These are phyloP conservation scores for Didymella glomerata DNA, from an alignment of 2,329 filamentous ascomycete species.

Conservation along the genomic window DNA sequence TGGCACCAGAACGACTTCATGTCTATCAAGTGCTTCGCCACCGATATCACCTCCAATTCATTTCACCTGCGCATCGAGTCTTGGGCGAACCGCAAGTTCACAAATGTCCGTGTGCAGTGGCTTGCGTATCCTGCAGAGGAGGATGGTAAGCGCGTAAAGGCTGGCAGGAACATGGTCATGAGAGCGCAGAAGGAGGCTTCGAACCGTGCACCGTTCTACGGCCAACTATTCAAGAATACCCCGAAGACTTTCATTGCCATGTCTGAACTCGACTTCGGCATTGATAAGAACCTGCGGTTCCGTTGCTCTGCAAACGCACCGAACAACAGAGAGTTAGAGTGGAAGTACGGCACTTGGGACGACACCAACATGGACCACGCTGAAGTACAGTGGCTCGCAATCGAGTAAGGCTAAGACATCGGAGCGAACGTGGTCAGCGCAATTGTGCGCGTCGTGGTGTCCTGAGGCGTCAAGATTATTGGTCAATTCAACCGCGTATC, in stretches of 20 bases:
- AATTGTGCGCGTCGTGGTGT: neutral
- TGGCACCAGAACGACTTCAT: conserved; percentile 1
- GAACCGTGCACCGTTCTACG: neutral
- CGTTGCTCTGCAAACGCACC: no score
- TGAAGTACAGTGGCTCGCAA: conserved; percentile 4
- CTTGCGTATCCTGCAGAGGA: conserved; percentile 1
- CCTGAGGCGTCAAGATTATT: no score
- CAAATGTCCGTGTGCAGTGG: conserved; percentile 6
- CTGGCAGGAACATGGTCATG: neutral
- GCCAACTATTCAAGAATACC: conserved; percentile 3
- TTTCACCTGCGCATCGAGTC: conserved; percentile 3
- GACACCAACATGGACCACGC: conserved; percentile 4
- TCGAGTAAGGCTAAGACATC: neutral
- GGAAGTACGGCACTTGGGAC: no score
- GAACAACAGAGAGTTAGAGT: no score
- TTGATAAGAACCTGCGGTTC: no score
- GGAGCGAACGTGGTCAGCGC: neutral
- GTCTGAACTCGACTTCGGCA: neutral
- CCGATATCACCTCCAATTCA: neutral
- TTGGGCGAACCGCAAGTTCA: conserved; percentile 1
- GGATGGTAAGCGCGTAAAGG: conserved; percentile 1
- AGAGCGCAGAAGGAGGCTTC: conserved; percentile 1
- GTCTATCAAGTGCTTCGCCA: conserved; percentile 1
- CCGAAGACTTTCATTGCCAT: conserved; percentile 5
- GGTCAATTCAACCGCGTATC: no score